Evolutionary conservation across 352 stramenopile genomes (phyloP).

Genomic region (Phytophthora citrophthora): DNA sequence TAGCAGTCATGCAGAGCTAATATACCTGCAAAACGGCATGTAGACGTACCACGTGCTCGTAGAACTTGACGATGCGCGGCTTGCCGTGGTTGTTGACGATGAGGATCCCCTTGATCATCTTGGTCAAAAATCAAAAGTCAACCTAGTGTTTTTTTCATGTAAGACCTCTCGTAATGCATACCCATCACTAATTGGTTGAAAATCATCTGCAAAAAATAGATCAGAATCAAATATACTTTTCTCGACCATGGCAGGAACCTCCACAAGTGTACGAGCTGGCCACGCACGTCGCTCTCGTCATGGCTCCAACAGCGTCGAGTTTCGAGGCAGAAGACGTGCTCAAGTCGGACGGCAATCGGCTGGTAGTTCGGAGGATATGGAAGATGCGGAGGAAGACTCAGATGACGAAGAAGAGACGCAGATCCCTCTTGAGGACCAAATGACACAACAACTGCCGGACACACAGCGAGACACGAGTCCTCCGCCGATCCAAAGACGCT

Average conservation of each 20-base stretch:
- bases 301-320: neutral
- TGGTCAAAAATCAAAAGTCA: constrained; percentile 1
- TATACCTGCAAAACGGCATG: neutral
- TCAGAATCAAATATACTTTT: constrained; percentile 4
- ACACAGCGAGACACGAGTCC: constrained; percentile 35
- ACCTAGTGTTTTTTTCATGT: neutral
- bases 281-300: constrained; percentile 3
- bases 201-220: constrained; percentile 15
- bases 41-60: constrained; percentile 95
- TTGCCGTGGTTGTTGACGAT: constrained; percentile 99
- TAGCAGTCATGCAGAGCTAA: neutral
- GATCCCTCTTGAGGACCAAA: constrained; percentile 38
- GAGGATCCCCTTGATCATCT: constrained; percentile 99
- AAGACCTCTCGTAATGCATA: neutral
- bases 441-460: constrained; percentile 37
- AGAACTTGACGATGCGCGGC: constrained; percentile 99
- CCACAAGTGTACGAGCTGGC: neutral
- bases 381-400: constrained; percentile 37
- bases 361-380: constrained; percentile 35
- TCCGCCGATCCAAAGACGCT: constrained; percentile 16
- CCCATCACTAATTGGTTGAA: constrained; percentile 7
- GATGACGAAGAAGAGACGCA: constrained; percentile 46
- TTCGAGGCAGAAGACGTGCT: constrained; percentile 2
- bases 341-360: neutral
- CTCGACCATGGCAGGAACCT: constrained; percentile 15